Conservation (phyloP, 768 basidiomycete genomes). For the Mycena venus region DNA sequence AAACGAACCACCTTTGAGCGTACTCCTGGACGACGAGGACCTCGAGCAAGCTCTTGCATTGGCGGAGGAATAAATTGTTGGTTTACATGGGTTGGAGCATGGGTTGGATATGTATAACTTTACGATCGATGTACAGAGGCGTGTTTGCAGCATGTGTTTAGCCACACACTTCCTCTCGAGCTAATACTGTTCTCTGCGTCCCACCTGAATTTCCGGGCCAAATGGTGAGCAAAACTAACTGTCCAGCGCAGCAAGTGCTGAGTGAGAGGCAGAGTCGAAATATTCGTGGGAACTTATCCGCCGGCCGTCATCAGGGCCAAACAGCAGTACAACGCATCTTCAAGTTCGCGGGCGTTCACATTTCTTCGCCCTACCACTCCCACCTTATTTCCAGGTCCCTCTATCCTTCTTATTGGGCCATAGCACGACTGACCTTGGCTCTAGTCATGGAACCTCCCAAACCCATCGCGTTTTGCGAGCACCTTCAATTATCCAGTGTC, state of each 20-base stretch:
- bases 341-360: slow-evolving; percentile 15
- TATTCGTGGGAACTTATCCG: background rate
- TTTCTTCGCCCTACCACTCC: slow-evolving; percentile 28
- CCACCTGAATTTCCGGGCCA: background rate
- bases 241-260: too few species aligned
- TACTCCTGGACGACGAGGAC: slow-evolving; percentile 70
- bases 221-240: slow-evolving; percentile 19
- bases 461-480: slow-evolving; percentile 92
- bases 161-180: slow-evolving; percentile 1
- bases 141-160: slow-evolving; percentile 26
- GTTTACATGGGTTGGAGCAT: background rate
- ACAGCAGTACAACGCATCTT: background rate
- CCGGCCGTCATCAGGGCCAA: background rate
- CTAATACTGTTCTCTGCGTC: background rate
- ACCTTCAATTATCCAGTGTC: slow-evolving; percentile 93
- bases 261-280: background rate
- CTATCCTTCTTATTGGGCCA: too few species aligned
- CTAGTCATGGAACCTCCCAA: slow-evolving; percentile 66
- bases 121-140: slow-evolving; percentile 23
- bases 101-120: background rate
- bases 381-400: slow-evolving; percentile 27
- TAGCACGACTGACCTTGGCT: background rate
- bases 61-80: slow-evolving; percentile 63
- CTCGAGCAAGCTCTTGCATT: slow-evolving; percentile 82
- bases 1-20: slow-evolving; percentile 68